Evolutionary conservation across 306 rosid species (phyloP).

Genomic region (Rubus idaeus): DNA sequence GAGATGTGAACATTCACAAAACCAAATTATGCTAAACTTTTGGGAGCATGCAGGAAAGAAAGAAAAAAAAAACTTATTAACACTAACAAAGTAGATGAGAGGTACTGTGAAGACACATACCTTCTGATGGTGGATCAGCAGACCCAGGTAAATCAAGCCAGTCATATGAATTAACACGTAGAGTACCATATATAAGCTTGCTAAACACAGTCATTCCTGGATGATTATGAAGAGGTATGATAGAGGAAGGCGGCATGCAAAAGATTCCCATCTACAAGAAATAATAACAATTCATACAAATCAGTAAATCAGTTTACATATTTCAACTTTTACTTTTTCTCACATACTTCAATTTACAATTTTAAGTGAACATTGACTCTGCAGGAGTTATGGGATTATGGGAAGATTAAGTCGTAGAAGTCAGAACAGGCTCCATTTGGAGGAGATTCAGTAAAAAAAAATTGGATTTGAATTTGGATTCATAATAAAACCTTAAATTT

Average conservation of each 20-base stretch:
- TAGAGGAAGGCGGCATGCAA: conserved; percentile 89
- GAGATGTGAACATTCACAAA: neutral
- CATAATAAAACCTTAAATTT: neutral
- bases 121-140: conserved; percentile 56
- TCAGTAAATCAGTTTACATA: neutral
- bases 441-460: neutral
- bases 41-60: neutral
- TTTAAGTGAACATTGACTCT: neutral
- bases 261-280: conserved; percentile 85
- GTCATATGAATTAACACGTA: conserved; percentile 81
- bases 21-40: neutral
- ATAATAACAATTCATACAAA: neutral
- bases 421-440: neutral
- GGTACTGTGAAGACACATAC: conserved; percentile 40
- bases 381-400: neutral
- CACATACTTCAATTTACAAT: conserved; percentile 17
- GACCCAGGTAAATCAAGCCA: conserved; percentile 73
- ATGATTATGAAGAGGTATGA: conserved; percentile 93
- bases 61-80: neutral
- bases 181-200: conserved; percentile 91
- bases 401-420: conserved; percentile 8
- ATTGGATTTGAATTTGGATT: neutral
- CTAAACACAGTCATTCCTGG: conserved; percentile 97
- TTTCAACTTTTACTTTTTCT: neutral
- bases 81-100: neutral